These are phyloP conservation scores for Pseudoperonospora humuli DNA, from an alignment of 352 stramenopile genomes.

Conservation along the genomic window DNA sequence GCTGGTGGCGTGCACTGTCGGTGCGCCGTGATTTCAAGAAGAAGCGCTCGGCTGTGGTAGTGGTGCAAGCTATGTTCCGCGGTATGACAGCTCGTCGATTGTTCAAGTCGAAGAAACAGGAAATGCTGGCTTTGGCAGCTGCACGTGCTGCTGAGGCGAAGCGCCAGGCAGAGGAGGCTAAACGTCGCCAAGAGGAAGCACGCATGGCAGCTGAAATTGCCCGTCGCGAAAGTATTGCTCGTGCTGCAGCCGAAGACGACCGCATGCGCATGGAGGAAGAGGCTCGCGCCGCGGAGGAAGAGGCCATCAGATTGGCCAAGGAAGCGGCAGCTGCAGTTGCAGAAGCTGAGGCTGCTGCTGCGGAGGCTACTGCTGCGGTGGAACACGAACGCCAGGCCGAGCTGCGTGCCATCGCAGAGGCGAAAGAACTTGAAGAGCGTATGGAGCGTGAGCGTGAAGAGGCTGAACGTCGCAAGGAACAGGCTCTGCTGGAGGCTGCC, in stretches of 20 bases:
- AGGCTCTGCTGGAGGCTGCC: slow-evolving; percentile 53
- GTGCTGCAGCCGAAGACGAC: slow-evolving; percentile 45
- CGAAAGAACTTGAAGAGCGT: slow-evolving; percentile 63
- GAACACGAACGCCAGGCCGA: slow-evolving; percentile 80
- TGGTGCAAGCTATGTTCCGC: slow-evolving; percentile 77
- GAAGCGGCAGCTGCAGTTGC: slow-evolving; percentile 45
- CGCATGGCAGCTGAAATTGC: slow-evolving; percentile 44
- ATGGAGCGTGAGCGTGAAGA: slow-evolving; percentile 45
- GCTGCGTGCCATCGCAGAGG: slow-evolving; percentile 70
- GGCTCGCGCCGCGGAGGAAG: slow-evolving; percentile 61
- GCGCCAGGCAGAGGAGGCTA: slow-evolving; percentile 76
- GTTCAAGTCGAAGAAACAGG: slow-evolving; percentile 83
- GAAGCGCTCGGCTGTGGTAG: slow-evolving; percentile 56
- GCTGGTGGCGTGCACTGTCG: slow-evolving; percentile 73
- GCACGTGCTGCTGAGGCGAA: slow-evolving; percentile 64
- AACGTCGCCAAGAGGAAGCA: slow-evolving; percentile 73
- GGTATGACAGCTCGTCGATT: slow-evolving; percentile 57
- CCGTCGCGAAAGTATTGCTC: slow-evolving; percentile 70
- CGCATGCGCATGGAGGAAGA: slow-evolving; percentile 76
- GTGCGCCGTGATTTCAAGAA: slow-evolving; percentile 79
- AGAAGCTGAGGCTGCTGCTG: slow-evolving; percentile 57
- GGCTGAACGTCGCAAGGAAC: slow-evolving; percentile 56
- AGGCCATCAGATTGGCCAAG: slow-evolving; percentile 59
- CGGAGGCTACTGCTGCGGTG: slow-evolving; percentile 64
- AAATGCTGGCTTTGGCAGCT: slow-evolving; percentile 71